These are phyloP conservation scores for Botryosphaeria dothidea DNA, from an alignment of 2,329 filamentous ascomycete genomes.

Conservation along the genomic window DNA sequence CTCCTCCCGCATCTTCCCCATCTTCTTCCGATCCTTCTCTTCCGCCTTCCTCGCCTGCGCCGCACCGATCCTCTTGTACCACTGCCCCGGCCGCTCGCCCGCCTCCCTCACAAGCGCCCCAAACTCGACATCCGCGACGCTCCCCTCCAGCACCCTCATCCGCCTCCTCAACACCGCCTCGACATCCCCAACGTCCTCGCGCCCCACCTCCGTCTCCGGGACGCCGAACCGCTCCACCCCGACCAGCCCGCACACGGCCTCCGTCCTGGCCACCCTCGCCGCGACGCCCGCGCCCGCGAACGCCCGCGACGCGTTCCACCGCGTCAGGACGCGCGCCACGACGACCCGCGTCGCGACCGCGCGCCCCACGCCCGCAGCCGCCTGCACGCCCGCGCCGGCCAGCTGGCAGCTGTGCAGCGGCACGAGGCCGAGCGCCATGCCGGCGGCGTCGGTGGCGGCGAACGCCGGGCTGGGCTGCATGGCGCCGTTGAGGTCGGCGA, in stretches of 20 bases:
- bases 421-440: neutral
- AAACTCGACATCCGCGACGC: neutral
- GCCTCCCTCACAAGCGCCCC: neutral
- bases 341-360: neutral
- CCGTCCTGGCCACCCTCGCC: neutral
- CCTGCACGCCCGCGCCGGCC: neutral
- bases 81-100: neutral
- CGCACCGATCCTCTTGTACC: neutral
- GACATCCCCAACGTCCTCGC: neutral
- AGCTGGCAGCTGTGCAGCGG: neutral
- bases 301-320: neutral
- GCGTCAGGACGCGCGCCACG: neutral
- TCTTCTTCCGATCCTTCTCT: neutral
- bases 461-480: neutral
- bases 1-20: neutral
- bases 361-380: neutral
- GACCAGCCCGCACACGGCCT: neutral
- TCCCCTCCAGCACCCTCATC: neutral
- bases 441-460: neutral
- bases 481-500: neutral
- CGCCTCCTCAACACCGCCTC: neutral
- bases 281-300: neutral
- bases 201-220: neutral
- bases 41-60: neutral
- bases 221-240: neutral